Percentiles rank a stretch among this genome's conserved stretches.
Conservation (phyloP, 2,329 filamentous ascomycete genomes). For the Fusarium sp. region DNA sequence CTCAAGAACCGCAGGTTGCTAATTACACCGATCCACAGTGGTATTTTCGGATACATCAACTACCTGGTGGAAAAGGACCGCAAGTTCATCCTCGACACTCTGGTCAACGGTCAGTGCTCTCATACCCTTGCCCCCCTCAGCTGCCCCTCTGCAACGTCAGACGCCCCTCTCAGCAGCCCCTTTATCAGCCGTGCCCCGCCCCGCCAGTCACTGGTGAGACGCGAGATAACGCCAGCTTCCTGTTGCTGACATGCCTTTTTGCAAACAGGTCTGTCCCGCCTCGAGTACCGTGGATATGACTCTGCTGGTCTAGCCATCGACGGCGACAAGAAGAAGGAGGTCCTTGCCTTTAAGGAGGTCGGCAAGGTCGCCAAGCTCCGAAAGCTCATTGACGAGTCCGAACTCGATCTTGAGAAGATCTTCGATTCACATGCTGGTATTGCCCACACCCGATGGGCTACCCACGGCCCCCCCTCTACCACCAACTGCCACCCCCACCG, state of each 20-base stretch:
- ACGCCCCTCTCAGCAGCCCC: slow-evolving; percentile 30
- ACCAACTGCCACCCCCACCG: slow-evolving; percentile 98
- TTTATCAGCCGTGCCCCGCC: slow-evolving; percentile 42
- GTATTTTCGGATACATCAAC: slow-evolving; percentile 99
- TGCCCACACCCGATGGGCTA: slow-evolving; percentile 98
- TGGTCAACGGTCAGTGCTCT: slow-evolving; percentile 84
- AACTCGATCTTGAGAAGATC: slow-evolving; percentile 87
- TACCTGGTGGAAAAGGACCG: slow-evolving; percentile 99
- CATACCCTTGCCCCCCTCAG: slow-evolving; percentile 30
- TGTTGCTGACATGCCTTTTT: slow-evolving; percentile 46
- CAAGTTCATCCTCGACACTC: slow-evolving; percentile 93
- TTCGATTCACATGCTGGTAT: slow-evolving; percentile 99
- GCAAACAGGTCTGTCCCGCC: slow-evolving; percentile 81
- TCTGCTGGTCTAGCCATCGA: slow-evolving; percentile 96
- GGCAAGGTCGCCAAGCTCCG: slow-evolving; percentile 98
- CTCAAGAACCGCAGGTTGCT: slow-evolving; percentile 40
- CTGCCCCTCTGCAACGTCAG: slow-evolving; percentile 23
- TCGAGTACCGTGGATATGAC: slow-evolving; percentile 99
- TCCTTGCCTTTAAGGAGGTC: slow-evolving; percentile 97
- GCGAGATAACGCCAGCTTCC: slow-evolving; percentile 38
- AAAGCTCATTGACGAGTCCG: slow-evolving; percentile 85
- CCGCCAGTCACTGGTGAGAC: slow-evolving; percentile 44
- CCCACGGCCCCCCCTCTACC: slow-evolving; percentile 92
- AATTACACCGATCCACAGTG: slow-evolving; percentile 63
- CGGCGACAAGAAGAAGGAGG: slow-evolving; percentile 98